Base-by-base conservation (phyloP, 2,329 filamentous ascomycete species). In the Dactylellina leptospora region DNA sequence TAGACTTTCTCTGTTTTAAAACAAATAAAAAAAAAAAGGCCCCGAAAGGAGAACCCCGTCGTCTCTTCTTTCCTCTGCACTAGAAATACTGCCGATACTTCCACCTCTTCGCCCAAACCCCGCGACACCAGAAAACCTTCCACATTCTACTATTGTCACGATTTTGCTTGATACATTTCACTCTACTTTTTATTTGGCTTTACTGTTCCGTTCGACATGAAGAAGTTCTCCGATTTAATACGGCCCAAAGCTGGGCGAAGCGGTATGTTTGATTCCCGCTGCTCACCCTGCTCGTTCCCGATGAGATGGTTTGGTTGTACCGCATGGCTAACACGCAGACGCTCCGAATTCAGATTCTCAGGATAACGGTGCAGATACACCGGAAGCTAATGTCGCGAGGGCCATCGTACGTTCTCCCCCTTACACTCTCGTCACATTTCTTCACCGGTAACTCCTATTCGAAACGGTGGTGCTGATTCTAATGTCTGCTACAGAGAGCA, bases 371-470 rank as follows among this genome's bases (percentile, higher is more conserved):
- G 68, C 82, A 70, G 87, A 88, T 76, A 85, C 85, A 11, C 90
- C 89, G 60, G 89, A 91, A 80, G 85, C 83, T 69, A 88, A 85
- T 77, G 89, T 86, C 45, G 80, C 83, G 55, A 84, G 86, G 76
- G 88, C 83, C 78, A 87, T 91, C 80, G 88, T 90, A 85, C 79
- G 85, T 81, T 36, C 22, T 44, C 10, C 23, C n/a, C n/a, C n/a
- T n/a, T n/a, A n/a, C n/a, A n/a, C n/a, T n/a, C n/a, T n/a, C n/a
- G n/a, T n/a, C 36, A 40, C 28, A 33, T 11, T 11, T 59, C 25
- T 36, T n/a, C 25, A 11, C 3, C 4, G 11, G 23, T 23, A 51
- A 20, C 8, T 16, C 22, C 42, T 42, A 36, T 56, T 50, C 25
- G 9, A 53, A 62, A 47, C 23, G 20, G 13, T 45, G 30, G 42